Conservation (phyloP, 1,284 basidiomycete genomes). For the Rhodotorula sp. region DNA sequence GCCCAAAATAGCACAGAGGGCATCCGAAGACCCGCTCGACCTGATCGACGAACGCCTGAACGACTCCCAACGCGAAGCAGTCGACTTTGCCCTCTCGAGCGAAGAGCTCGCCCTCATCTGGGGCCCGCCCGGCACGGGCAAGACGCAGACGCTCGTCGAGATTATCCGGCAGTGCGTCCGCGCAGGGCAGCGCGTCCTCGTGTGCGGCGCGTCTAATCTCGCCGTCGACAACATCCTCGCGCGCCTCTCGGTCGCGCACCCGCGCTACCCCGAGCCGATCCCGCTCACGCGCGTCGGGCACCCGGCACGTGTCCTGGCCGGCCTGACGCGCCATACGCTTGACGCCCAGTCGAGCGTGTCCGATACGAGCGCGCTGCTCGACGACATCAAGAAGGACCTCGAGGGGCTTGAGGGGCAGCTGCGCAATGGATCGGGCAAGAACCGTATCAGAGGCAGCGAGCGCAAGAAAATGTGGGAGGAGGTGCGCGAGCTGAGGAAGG, state of each 20-base stretch:
- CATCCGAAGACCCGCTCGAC: not conserved
- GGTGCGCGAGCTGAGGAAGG: slow-evolving; percentile 82
- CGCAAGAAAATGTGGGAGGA: slow-evolving; percentile 88
- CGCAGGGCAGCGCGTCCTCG: slow-evolving; percentile 62
- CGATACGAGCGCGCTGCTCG: slow-evolving; percentile 74
- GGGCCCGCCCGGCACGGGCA: slow-evolving; percentile 84
- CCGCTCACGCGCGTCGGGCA: slow-evolving; percentile 79
- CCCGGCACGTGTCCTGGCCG: slow-evolving; percentile 85
- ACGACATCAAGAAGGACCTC: slow-evolving; percentile 81
- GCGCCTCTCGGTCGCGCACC: slow-evolving; percentile 29
- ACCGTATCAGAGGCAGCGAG: slow-evolving; percentile 71
- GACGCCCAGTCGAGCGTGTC: slow-evolving; percentile 79
- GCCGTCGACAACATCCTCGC: slow-evolving; percentile 63
- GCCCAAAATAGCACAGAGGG: not conserved
- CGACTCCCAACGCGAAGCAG: slow-evolving; percentile 76
- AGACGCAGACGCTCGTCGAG: slow-evolving; percentile 89
- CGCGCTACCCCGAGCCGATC: slow-evolving; percentile 17
- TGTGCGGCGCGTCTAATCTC: slow-evolving; percentile 88
- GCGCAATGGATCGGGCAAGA: slow-evolving; percentile 66
- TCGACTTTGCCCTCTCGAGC: slow-evolving; percentile 69
- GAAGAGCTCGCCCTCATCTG: slow-evolving; percentile 89
- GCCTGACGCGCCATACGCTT: slow-evolving; percentile 74
- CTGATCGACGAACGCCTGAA: slow-evolving; percentile 66
- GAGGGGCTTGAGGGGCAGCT: slow-evolving; percentile 67
- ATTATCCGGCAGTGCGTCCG: slow-evolving; percentile 78